Conservation (phyloP, 305 asterid genomes). For the Ruellia speciosa region DNA sequence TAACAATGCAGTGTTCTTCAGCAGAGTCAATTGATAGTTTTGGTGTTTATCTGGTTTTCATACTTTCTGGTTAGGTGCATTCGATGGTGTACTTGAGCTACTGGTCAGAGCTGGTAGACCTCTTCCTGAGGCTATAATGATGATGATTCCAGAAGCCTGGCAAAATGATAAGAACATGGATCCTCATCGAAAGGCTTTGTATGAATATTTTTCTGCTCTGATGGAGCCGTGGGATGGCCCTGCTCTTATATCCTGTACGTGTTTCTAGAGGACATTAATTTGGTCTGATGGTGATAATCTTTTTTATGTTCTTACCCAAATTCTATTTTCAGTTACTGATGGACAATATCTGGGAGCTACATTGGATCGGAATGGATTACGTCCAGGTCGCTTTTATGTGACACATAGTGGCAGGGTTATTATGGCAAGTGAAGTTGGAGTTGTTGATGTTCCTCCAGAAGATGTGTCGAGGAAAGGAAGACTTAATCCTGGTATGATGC, state of each 20-base stretch:
- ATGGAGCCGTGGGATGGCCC: slow-evolving; percentile 99
- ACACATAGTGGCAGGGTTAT: slow-evolving; percentile 96
- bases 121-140: slow-evolving; percentile 97
- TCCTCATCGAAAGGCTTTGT: slow-evolving; percentile 72
- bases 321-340: slow-evolving; percentile 77
- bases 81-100: slow-evolving; percentile 99
- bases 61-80: slow-evolving; percentile 54
- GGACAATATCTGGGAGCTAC: slow-evolving; percentile 99
- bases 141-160: slow-evolving; percentile 99
- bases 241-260: slow-evolving; percentile 90
- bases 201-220: slow-evolving; percentile 93
- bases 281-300: slow-evolving; percentile 4
- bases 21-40: neutral
- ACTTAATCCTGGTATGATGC: slow-evolving; percentile 99
- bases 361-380: slow-evolving; percentile 90
- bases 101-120: slow-evolving; percentile 97
- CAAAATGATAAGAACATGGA: slow-evolving; percentile 97
- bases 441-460: slow-evolving; percentile 94
- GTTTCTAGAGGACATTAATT: slow-evolving; percentile 9
- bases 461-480: slow-evolving; percentile 95
- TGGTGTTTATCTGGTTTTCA: slow-evolving; percentile 15
- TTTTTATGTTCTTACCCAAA: slow-evolving; percentile 20
- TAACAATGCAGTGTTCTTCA: slow-evolving; percentile 4
- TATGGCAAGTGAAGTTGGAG: slow-evolving; percentile 99
- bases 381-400: slow-evolving; percentile 94